Conservation (phyloP, 306 rosid species). For the Quercus gilva region DNA sequence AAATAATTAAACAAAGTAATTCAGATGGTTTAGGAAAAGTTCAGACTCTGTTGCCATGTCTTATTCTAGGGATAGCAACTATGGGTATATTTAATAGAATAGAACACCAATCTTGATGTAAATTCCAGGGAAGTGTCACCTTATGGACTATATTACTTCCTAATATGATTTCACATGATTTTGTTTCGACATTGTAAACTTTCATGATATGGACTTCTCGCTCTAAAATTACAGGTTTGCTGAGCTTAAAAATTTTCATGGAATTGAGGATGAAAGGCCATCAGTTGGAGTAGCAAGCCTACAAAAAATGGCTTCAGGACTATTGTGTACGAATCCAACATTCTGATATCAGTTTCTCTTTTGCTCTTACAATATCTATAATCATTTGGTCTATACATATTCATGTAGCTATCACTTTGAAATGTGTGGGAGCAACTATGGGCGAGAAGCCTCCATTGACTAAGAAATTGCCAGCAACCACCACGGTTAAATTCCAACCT, state of each 20-base stretch:
- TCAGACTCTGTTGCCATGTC: neutral
- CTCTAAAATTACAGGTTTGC: constrained; percentile 50
- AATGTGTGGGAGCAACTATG: constrained; percentile 89
- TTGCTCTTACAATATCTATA: constrained; percentile 2
- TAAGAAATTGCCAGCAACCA: constrained; percentile 84
- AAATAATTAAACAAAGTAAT: neutral
- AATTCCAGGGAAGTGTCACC: neutral
- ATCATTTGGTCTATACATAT: constrained; percentile 18
- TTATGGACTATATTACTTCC: neutral
- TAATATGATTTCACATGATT: neutral
- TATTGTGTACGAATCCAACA: constrained; percentile 52
- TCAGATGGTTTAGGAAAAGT: neutral
- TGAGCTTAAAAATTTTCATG: constrained; percentile 73
- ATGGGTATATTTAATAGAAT: neutral
- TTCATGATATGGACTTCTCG: constrained; percentile 17
- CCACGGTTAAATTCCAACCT: constrained; percentile 47
- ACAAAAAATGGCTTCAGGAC: constrained; percentile 76
- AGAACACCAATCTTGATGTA: neutral
- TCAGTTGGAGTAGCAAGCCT: constrained; percentile 55
- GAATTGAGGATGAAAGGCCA: constrained; percentile 75
- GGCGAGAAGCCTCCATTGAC: constrained; percentile 79
- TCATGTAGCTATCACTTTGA: constrained; percentile 80
- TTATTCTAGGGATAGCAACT: neutral
- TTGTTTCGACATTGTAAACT: neutral
- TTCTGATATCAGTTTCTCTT: neutral